Percentiles rank a stretch among this genome's conserved stretches.
These are phyloP conservation scores for Neofusicoccum ribis DNA, from an alignment of 2,329 filamentous ascomycete genomes.

Conservation along the genomic window DNA sequence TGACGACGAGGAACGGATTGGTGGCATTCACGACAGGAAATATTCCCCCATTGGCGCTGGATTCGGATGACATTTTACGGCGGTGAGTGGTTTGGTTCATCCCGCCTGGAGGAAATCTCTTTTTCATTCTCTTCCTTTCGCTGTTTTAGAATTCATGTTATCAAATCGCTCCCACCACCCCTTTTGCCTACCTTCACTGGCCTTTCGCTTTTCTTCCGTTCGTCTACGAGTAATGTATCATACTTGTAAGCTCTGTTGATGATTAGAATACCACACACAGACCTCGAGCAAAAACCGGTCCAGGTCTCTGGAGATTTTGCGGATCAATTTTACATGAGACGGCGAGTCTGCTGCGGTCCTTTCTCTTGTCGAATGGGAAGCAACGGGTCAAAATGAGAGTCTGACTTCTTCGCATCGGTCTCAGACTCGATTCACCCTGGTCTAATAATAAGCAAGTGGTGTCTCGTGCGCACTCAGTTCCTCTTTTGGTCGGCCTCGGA, in stretches of 20 bases:
- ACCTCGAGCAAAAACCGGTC: neutral
- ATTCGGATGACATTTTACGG: constrained; percentile 1
- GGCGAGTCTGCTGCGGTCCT: too few species aligned
- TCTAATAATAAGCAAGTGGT: too few species aligned
- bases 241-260: neutral
- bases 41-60: constrained; percentile 7
- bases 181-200: neutral
- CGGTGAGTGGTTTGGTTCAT: neutral
- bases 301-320: neutral
- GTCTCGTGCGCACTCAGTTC: too few species aligned
- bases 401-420: too few species aligned
- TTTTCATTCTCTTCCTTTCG: neutral
- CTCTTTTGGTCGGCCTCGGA: too few species aligned
- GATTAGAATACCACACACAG: neutral
- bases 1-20: constrained; percentile 4
- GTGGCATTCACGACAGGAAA: neutral
- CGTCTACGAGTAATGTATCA: constrained; percentile 2
- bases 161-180: neutral
- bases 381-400: too few species aligned
- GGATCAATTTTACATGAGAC: too few species aligned
- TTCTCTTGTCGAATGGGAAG: too few species aligned
- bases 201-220: neutral
- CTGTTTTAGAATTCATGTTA: neutral
- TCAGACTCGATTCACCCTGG: too few species aligned
- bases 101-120: neutral